Evolutionary conservation across 768 basidiomycete genomes (phyloP), one percentile per base, ranked within the genome.

Genomic region (Phaeotremella fagi): DNA sequence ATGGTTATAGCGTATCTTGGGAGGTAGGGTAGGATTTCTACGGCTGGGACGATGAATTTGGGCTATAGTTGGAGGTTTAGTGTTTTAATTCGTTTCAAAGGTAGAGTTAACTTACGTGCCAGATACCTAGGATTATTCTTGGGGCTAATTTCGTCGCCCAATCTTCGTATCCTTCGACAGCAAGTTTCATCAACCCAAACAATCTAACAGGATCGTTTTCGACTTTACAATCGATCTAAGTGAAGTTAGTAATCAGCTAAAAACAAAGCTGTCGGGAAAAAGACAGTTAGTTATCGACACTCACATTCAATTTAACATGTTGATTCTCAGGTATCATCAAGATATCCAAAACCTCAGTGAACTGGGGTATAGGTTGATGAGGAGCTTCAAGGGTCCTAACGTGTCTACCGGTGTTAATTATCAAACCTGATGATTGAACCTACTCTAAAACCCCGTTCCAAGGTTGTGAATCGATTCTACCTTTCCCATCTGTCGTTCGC

Each of bases 221-320:
- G 24, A 85, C 81, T 76, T 99, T 99, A 70, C 95, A 88, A 71
- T 98, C 94, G 56, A 97, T 82, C 78, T 97, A 83, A 67, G 86
- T 85, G 57, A 82, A 4, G 15, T 25, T 74, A 24, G 35, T 53
- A 54, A 60, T 88, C 87, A 75, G 86, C 47, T 48, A 14, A 23
- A 22, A 9, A 35, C 33, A 9, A 9, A 51, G 29, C 51, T 46
- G 27, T 29, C 38, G 36, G 38, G 25, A 52, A 5, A n/a, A 18
- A 35, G n/a, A n/a, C 20, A 11, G 35, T 16, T 28, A 27, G 31
- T 3, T 12, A 14, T 36, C 5, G 22, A 54, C 43, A 63, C 75
- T 60, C 59, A 76, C 77, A 63, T 77, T 78, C 31, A 78, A 69
- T 54, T 74, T 75, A 66, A 77, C 72, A 50, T 74, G 70, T 14